phyloP scores from a whole-genome alignment of 179 eudicot species.

The Silene coronaria region DNA sequence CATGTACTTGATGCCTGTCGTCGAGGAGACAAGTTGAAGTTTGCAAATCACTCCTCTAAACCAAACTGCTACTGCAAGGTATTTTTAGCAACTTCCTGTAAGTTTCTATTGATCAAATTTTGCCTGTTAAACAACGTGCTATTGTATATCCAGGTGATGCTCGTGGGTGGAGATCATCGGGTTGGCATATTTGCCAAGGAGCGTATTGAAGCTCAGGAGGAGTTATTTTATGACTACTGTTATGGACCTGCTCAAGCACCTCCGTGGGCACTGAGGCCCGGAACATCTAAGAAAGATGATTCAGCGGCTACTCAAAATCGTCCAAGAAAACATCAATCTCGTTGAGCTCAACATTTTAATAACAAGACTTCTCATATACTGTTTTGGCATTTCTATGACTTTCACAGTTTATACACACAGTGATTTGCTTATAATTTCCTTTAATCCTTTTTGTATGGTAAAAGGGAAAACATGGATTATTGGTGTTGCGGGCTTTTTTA shows the following conservation, averaged over 20 bases:
- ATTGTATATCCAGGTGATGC: slow-evolving; percentile 46
- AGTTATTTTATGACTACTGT: slow-evolving; percentile 82
- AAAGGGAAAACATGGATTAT: neutral
- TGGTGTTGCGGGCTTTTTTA: neutral
- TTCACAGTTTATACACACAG: neutral
- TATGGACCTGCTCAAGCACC: slow-evolving; percentile 81
- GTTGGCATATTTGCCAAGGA: slow-evolving; percentile 93
- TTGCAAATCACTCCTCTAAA: slow-evolving; percentile 83
- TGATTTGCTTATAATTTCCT: neutral
- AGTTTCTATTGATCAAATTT: neutral
- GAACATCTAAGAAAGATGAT: slow-evolving; percentile 55
- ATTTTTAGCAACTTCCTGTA: neutral
- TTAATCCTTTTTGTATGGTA: neutral
- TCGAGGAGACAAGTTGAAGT: slow-evolving; percentile 89
- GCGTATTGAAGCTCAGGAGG: slow-evolving; percentile 69
- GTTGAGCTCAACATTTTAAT: slow-evolving; percentile 15
- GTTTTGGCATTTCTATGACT: neutral
- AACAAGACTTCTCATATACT: neutral
- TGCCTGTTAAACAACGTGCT: slow-evolving; percentile 2
- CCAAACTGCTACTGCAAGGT: slow-evolving; percentile 98
- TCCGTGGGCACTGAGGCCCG: slow-evolving; percentile 80
- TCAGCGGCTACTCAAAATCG: slow-evolving; percentile 50
- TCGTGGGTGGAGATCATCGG: slow-evolving; percentile 93
- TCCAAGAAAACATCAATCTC: slow-evolving; percentile 58
- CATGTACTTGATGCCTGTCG: slow-evolving; percentile 95